A percentile compares a stretch with the other conserved stretches of the same genome.
Conservation (phyloP, 2,329 filamentous ascomycete genomes). For the Cytospora leucostoma region DNA sequence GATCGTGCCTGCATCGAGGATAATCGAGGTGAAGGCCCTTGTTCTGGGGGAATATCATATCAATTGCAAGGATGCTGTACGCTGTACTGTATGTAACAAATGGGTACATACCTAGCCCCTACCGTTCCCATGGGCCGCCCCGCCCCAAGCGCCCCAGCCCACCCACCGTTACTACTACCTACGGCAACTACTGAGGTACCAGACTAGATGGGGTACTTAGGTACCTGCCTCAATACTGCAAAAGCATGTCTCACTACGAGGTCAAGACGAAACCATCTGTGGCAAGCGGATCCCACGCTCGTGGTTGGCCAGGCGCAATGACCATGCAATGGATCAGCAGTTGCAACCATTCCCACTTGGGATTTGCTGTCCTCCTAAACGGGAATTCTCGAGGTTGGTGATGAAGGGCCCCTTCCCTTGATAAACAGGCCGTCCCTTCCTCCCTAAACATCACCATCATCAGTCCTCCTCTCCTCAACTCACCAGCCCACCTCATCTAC, state of each 20-base stretch:
- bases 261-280: neutral
- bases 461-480: slow-evolving; percentile 9
- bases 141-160: neutral
- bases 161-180: neutral
- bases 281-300: neutral
- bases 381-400: slow-evolving; percentile 3
- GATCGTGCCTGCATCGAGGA: neutral
- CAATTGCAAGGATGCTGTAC: no score
- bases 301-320: neutral
- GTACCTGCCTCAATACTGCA: no score
- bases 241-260: neutral
- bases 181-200: no score
- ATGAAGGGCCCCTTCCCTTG: slow-evolving; percentile 17
- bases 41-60: no score
- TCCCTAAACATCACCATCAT: neutral
- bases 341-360: neutral
- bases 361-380: neutral
- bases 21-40: no score
- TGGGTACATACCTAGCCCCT: neutral
- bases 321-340: neutral
- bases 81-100: no score
- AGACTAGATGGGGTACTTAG: no score
- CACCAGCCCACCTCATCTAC: slow-evolving; percentile 2
- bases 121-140: neutral
- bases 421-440: slow-evolving; percentile 21